Evolutionary conservation across 148 eudicot genomes (phyloP).

Genomic region (Vaccinium macrocarpon): DNA sequence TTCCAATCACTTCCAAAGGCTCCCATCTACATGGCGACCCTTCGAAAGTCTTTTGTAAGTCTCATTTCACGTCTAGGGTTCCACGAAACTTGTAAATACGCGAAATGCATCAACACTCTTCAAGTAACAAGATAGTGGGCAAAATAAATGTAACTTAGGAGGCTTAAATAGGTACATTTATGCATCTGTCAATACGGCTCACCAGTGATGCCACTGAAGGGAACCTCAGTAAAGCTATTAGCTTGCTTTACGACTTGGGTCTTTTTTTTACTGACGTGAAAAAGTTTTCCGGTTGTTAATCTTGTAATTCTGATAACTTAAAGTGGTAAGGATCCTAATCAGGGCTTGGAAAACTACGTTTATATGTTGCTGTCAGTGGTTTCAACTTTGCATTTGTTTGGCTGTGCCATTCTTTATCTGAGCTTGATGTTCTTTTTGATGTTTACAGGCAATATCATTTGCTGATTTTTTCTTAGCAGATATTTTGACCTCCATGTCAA

Average conservation of each 20-base stretch:
- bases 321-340: not conserved
- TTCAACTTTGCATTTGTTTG: not conserved
- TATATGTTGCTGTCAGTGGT: not conserved
- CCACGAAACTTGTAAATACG: not conserved
- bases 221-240: not conserved
- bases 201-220: not conserved
- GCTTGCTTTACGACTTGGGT: not conserved
- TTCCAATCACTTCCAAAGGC: not conserved
- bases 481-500: slow-evolving; percentile 96
- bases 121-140: not conserved
- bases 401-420: slow-evolving; percentile 5
- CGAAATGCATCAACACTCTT: not conserved
- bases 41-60: not conserved
- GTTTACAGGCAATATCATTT: slow-evolving; percentile 88
- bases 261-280: not conserved
- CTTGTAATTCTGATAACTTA: not conserved
- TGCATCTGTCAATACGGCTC: not conserved
- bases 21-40: not conserved
- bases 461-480: slow-evolving; percentile 99
- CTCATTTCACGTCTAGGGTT: not conserved
- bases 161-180: not conserved
- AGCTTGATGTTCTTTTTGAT: slow-evolving; percentile 22
- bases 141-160: not conserved
- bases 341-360: not conserved
- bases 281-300: not conserved